These are phyloP conservation scores for Alternaria angustiovoidea DNA, from an alignment of 2,329 filamentous ascomycete genomes.

Conservation along the genomic window DNA sequence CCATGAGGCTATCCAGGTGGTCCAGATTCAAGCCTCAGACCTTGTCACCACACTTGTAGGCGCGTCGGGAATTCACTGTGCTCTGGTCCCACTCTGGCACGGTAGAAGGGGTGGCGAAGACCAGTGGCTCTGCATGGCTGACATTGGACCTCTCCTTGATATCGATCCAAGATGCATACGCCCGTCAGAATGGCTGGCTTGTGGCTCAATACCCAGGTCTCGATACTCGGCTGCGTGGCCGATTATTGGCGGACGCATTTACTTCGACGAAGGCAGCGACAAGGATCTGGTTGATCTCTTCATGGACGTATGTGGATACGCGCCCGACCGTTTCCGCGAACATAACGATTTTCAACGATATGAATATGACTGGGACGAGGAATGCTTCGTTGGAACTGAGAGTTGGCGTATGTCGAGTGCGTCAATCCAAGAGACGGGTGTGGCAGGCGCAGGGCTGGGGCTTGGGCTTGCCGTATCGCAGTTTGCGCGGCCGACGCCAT, in stretches of 20 bases:
- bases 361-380: constrained; percentile 3
- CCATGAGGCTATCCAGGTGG: neutral
- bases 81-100: neutral
- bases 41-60: neutral
- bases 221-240: constrained; percentile 7
- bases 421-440: neutral
- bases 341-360: neutral
- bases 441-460: neutral
- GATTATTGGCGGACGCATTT: neutral
- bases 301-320: neutral
- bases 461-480: neutral
- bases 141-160: neutral
- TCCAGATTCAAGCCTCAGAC: neutral
- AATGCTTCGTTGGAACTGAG: neutral
- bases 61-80: accelerated
- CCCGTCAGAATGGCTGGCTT: constrained; percentile 8
- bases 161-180: neutral
- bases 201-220: neutral
- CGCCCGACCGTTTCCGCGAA: neutral
- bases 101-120: neutral
- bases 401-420: neutral
- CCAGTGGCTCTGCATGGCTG: neutral
- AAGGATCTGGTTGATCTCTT: neutral
- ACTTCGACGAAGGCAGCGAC: neutral
- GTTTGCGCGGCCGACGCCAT: neutral